Evolutionary conservation across 2,329 filamentous ascomycete species (phyloP).

Genomic region (Ophiocordyceps australis): DNA sequence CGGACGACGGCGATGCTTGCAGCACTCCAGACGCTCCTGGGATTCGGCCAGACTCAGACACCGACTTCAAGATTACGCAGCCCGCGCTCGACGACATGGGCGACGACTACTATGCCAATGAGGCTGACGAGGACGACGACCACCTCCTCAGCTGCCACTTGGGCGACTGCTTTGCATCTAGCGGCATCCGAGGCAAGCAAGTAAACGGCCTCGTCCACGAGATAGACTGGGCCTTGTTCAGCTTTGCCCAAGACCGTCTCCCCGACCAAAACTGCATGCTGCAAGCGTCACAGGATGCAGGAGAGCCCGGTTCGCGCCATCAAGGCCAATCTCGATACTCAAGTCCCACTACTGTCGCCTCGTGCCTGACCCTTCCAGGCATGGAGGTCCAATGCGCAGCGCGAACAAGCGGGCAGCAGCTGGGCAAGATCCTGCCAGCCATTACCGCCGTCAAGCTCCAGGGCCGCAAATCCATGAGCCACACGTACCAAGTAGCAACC

Average conservation of each 20-base stretch:
- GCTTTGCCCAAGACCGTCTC: constrained; percentile 52
- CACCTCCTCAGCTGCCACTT: constrained; percentile 67
- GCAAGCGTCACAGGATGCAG: constrained; percentile 4
- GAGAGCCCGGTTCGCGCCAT: constrained; percentile 2
- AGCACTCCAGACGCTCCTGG: constrained; percentile 65
- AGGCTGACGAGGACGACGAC: constrained; percentile 56
- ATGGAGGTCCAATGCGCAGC: constrained; percentile 76
- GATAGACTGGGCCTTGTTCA: constrained; percentile 88
- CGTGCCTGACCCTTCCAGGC: constrained; percentile 46
- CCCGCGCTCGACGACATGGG: constrained; percentile 79
- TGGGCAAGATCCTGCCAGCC: constrained; percentile 57
- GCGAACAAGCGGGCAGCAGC: constrained; percentile 68
- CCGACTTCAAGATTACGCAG: constrained; percentile 71
- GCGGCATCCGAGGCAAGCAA: constrained; percentile 64
- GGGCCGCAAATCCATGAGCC: constrained; percentile 63
- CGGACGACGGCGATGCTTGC: constrained; percentile 28
- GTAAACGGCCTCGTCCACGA: constrained; percentile 63
- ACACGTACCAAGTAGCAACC: constrained; percentile 43
- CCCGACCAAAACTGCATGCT: constrained; percentile 58
- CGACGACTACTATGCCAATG: constrained; percentile 63
- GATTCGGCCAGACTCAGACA: constrained; percentile 54
- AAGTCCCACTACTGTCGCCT: constrained; percentile 37
- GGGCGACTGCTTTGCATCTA: constrained; percentile 76
- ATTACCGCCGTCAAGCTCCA: constrained; percentile 78
- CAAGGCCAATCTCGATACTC: too few species aligned